Evolutionary conservation across 106 monocot species (phyloP).

Genomic region (Acorus calamus): DNA sequence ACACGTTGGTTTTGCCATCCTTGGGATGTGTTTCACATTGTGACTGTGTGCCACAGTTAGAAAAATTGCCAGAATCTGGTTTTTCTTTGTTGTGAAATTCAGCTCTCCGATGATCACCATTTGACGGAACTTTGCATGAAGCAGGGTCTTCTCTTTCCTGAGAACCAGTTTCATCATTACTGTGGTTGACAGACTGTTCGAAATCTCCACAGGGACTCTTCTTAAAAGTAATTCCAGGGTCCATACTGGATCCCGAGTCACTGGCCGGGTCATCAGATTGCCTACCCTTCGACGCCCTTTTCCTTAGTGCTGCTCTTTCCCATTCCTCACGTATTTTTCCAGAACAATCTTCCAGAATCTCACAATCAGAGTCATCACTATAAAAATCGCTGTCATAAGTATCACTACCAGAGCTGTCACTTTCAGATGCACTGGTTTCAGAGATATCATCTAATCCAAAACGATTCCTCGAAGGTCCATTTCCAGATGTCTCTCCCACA

Average conservation of each 20-base stretch:
- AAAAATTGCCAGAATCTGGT: not conserved
- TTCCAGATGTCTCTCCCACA: not conserved
- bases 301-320: conserved; percentile 69
- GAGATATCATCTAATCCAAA: conserved; percentile 34
- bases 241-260: conserved; percentile 20
- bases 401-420: conserved; percentile 14
- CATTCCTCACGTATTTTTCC: conserved; percentile 67
- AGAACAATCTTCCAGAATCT: conserved; percentile 62
- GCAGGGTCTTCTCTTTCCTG: not conserved
- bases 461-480: conserved; percentile 30
- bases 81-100: not conserved
- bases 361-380: conserved; percentile 66
- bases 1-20: conserved; percentile 2
- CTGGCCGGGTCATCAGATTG: conserved; percentile 15
- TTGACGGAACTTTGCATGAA: conserved; percentile 2
- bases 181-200: conserved; percentile 2
- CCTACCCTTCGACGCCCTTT: conserved; percentile 11
- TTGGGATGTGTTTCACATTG: not conserved
- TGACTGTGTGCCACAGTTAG: not conserved
- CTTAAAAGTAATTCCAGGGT: conserved; percentile 8
- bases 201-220: not conserved
- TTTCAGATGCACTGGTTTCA: conserved; percentile 14
- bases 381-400: conserved; percentile 36
- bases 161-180: conserved; percentile 11
- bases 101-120: not conserved